Evolutionary conservation across 768 basidiomycete species (phyloP), one percentile per base, ranked within the genome.

Genomic region (Dentipellis sp.): DNA sequence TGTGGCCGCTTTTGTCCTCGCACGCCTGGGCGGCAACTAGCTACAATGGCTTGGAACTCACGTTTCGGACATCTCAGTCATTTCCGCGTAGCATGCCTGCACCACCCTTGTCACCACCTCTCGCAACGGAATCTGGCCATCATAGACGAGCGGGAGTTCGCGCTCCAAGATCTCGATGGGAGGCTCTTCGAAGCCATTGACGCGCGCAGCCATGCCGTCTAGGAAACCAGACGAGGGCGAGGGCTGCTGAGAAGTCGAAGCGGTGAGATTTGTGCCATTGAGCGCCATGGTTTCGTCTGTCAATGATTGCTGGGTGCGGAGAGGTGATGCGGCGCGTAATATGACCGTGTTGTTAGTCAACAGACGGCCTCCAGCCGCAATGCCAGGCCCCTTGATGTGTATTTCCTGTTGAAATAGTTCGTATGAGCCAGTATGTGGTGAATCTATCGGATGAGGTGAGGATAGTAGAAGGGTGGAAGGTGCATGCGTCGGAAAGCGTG

Each of bases 61-160:
- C 90, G 89, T 91, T 75, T 95, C 93, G 38, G 88, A 82, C 64
- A 90, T 72, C 68, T 91, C 91, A 1, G 81, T 81, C 39, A 94
- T 71, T 65, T 94, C 89, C 21, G 87, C 82, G 69, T 90, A 94
- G 63, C 91, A 84, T 40, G 84, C 78, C 65, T 91, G 88, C 62
- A 82, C 77, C 40, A 91, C 78, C 56, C 88, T 79, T 40, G 88
- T 88, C 38, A 94, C 74, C 40, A 94, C 66, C 47, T 90, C 86
- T 17, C 82, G 80, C 9, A 95, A 72, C 0, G 79, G 76, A 12
- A 92, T 74, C 65, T 93, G 89, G 14, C 83, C 89, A 63, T 90
- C 83, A 40, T 75, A 67, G 29, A 91, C 86, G 22, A 78, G 58
- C 6, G 89, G 91, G 6, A 94, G 81, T 60, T 94, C 89, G 52